Conservation (phyloP, 345 rosid species). For the Brassica cretica region DNA sequence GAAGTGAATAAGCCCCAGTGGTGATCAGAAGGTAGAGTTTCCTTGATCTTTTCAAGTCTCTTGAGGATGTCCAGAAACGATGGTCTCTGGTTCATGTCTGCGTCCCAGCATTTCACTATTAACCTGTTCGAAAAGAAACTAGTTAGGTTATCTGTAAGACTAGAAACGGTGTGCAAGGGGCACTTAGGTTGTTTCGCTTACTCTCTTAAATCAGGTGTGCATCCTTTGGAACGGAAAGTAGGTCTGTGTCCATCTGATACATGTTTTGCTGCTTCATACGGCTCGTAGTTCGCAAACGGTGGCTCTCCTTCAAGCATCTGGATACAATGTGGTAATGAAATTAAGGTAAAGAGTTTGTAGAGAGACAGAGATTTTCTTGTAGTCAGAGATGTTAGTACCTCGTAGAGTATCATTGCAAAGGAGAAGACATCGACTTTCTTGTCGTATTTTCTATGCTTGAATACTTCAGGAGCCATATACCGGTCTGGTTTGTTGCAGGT, state of each 20-base stretch:
- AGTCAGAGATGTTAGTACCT: conserved; percentile 51
- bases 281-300: conserved; percentile 75
- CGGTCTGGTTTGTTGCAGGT: conserved; percentile 65
- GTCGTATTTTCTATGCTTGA: conserved; percentile 93
- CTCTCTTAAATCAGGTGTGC: conserved; percentile 75
- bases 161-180: neutral
- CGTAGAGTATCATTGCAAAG: conserved; percentile 92
- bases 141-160: neutral
- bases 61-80: conserved; percentile 91
- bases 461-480: conserved; percentile 99
- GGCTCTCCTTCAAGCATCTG: conserved; percentile 99
- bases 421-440: conserved; percentile 99
- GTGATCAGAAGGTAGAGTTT: conserved; percentile 63
- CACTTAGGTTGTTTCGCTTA: conserved; percentile 41
- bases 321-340: conserved; percentile 7
- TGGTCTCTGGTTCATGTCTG: conserved; percentile 87
- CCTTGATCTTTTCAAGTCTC: conserved; percentile 88
- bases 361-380: neutral
- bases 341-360: conserved; percentile 20
- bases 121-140: conserved; percentile 53
- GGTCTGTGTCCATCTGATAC: conserved; percentile 95
- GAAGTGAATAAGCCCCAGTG: conserved; percentile 81
- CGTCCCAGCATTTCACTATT: conserved; percentile 80
- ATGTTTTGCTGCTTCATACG: conserved; percentile 93
- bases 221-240: conserved; percentile 72